A percentile compares a stretch with the other conserved stretches of the same genome.
Conservation (phyloP, 2,329 filamentous ascomycete genomes). For the Trichoderma sp. region DNA sequence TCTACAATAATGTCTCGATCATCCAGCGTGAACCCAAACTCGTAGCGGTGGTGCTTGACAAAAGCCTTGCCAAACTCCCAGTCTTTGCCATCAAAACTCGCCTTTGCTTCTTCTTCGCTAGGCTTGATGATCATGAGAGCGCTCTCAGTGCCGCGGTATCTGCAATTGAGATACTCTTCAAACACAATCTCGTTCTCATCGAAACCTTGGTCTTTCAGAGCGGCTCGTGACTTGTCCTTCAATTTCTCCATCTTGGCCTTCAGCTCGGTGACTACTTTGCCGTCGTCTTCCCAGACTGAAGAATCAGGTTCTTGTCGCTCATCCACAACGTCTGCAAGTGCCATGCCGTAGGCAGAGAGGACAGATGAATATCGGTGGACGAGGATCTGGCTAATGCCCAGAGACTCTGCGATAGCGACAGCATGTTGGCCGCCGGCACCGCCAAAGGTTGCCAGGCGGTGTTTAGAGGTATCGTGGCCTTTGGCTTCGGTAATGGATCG, state of each 20-base stretch:
- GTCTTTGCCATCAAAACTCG: conserved; percentile 59
- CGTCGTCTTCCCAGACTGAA: conserved; percentile 57
- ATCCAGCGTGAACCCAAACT: conserved; percentile 85
- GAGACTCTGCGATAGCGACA: conserved; percentile 80
- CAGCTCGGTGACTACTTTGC: conserved; percentile 59
- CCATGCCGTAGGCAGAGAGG: conserved; percentile 89
- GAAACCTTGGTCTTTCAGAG: conserved; percentile 77
- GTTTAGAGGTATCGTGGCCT: conserved; percentile 85
- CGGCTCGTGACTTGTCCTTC: conserved; percentile 67
- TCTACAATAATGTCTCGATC: conserved; percentile 88
- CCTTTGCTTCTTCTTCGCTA: conserved; percentile 56
- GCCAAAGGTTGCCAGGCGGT: conserved; percentile 88
- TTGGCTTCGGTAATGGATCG: conserved; percentile 88
- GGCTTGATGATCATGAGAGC: conserved; percentile 87
- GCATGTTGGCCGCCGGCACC: conserved; percentile 90
- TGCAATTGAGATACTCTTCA: conserved; percentile 92
- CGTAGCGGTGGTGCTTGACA: conserved; percentile 80
- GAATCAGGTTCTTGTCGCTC: conserved; percentile 79
- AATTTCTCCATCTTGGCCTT: conserved; percentile 74
- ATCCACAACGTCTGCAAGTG: conserved; percentile 87
- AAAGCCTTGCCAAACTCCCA: conserved; percentile 87
- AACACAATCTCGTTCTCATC: conserved; percentile 70
- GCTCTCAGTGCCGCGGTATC: conserved; percentile 86
- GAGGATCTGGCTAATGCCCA: conserved; percentile 82
- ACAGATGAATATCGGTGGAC: conserved; percentile 87